A percentile compares a stretch with the other conserved stretches of the same genome.
Conservation (phyloP, 2,329 filamentous ascomycete species). For the Xylariales sp. region DNA sequence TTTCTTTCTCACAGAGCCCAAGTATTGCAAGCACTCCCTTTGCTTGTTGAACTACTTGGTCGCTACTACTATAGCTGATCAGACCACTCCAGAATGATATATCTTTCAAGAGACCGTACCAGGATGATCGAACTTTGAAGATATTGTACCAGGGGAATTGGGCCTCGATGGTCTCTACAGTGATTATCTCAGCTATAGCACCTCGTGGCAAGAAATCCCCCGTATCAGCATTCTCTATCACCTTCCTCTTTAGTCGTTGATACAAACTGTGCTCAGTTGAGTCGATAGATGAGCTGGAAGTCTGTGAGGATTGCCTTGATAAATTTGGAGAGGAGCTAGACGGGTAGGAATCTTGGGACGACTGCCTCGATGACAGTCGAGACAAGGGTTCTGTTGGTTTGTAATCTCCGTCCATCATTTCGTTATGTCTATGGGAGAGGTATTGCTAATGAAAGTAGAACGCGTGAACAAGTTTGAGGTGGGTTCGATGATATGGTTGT, state of each 20-base stretch:
- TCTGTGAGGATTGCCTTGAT: neutral
- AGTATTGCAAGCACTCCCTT: constrained; percentile 9
- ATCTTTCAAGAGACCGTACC: neutral
- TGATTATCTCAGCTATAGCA: constrained; percentile 14
- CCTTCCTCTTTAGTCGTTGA: constrained; percentile 1
- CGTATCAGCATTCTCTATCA: too few species aligned
- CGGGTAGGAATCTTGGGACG: neutral
- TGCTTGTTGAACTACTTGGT: neutral
- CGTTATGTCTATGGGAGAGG: neutral
- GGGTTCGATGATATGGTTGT: neutral
- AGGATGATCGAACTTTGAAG: neutral
- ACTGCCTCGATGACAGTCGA: neutral
- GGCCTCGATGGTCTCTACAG: too few species aligned
- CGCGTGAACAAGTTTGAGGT: neutral
- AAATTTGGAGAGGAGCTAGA: neutral
- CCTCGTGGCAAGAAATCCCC: constrained; percentile 15
- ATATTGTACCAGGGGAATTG: too few species aligned
- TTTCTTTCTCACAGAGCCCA: constrained; percentile 8
- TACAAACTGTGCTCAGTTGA: neutral
- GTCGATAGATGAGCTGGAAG: neutral
- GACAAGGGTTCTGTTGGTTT: neutral
- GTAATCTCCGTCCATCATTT: neutral
- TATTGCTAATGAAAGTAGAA: neutral
- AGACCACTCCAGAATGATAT: neutral
- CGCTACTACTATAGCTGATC: neutral